phyloP scores from a whole-genome alignment of 495 filamentous ascomycete species.

The Podospora pseudopauciseta region DNA sequence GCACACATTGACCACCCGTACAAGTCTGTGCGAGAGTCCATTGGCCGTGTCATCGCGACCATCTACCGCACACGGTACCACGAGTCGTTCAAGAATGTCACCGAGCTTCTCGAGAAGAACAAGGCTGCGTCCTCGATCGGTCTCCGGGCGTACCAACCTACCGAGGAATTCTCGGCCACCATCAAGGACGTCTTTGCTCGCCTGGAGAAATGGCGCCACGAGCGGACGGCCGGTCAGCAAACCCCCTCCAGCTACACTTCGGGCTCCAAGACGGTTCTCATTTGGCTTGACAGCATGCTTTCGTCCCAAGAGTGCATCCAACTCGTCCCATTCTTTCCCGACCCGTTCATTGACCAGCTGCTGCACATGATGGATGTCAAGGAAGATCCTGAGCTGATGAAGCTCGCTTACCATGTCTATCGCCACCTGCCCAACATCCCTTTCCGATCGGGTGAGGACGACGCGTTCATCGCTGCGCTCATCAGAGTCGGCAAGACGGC shows the following conservation, averaged over 20 bases:
- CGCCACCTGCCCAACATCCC: slow-evolving; percentile 95
- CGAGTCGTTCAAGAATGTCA: slow-evolving; percentile 80
- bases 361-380: slow-evolving; percentile 99
- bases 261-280: slow-evolving; percentile 89
- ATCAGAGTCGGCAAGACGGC: slow-evolving; percentile 86
- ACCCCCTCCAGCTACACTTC: slow-evolving; percentile 92
- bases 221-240: slow-evolving; percentile 83
- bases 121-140: slow-evolving; percentile 77
- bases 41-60: slow-evolving; percentile 81
- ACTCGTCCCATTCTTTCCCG: slow-evolving; percentile 85
- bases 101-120: slow-evolving; percentile 71
- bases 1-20: slow-evolving; percentile 94
- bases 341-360: slow-evolving; percentile 82
- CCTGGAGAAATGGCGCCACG: slow-evolving; percentile 82
- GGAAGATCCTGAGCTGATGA: slow-evolving; percentile 94
- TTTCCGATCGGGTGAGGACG: slow-evolving; percentile 79
- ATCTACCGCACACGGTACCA: slow-evolving; percentile 89
- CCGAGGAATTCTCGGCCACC: slow-evolving; percentile 66
- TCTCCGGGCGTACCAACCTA: slow-evolving; percentile 74
- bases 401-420: slow-evolving; percentile 94
- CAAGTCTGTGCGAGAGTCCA: slow-evolving; percentile 91
- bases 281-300: slow-evolving; percentile 91
- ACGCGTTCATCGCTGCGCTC: slow-evolving; percentile 75
- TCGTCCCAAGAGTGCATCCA: slow-evolving; percentile 90
- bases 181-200: slow-evolving; percentile 73